phyloP scores from a whole-genome alignment of 352 stramenopile genomes.

The Paralagenidium karlingii region DNA sequence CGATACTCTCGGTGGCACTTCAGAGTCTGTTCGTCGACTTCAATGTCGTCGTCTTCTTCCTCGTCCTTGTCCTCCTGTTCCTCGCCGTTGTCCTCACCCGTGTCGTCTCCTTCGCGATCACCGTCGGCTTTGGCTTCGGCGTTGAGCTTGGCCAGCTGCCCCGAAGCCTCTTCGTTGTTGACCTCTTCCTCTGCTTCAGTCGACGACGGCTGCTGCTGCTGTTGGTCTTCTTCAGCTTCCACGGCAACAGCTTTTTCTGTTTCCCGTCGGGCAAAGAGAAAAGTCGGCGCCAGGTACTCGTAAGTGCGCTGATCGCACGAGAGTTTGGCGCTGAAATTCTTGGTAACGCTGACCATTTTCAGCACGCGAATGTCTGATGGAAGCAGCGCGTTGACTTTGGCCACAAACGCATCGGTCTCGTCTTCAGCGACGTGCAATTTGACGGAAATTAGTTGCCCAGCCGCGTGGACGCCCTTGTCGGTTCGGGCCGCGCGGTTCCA shows the following conservation, averaged over 20 bases:
- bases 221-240: too few relatives aligned
- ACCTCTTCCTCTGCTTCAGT: too few relatives aligned
- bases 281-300: conserved; percentile 84
- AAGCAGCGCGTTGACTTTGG: conserved; percentile 55
- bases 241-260: conserved; percentile 3
- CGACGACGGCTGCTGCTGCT: too few relatives aligned
- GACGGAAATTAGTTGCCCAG: conserved; percentile 68
- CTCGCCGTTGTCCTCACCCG: conserved; percentile 8
- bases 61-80: conserved; percentile 3
- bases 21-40: conserved; percentile 46
- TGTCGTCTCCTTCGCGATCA: not conserved
- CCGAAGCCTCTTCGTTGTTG: too few relatives aligned
- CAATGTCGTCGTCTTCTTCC: conserved; percentile 11
- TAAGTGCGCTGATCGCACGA: conserved; percentile 83
- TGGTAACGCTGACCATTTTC: conserved; percentile 76
- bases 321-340: conserved; percentile 87
- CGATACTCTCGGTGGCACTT: conserved; percentile 64
- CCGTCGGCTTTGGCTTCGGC: conserved; percentile 11
- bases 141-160: not conserved
- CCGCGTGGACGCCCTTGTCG: conserved; percentile 86
- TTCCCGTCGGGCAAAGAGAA: conserved; percentile 45
- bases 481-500: conserved; percentile 83
- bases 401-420: conserved; percentile 36
- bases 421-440: conserved; percentile 81
- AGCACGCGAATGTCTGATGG: conserved; percentile 75